Percentiles rank a stretch among this genome's conserved stretches.
phyloP scores from a whole-genome alignment of 192 early-diverging fungal species.

The Umbelopsis vinacea region DNA sequence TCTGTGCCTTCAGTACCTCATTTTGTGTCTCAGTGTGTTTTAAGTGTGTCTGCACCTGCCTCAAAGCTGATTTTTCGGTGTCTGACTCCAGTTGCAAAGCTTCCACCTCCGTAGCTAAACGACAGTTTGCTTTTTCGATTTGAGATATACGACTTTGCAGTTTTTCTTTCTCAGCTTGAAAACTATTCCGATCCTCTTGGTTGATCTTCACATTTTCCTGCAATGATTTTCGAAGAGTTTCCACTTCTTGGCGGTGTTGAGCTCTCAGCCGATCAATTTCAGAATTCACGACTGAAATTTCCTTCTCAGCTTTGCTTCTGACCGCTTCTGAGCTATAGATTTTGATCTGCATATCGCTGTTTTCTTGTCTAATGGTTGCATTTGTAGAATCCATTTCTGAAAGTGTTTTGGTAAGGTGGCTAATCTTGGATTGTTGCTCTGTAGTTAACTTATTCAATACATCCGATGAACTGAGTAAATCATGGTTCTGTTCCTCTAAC shows the following conservation, averaged over 20 bases:
- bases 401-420: not conserved
- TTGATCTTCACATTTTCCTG: not conserved
- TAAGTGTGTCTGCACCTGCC: not conserved
- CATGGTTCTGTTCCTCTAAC: not conserved
- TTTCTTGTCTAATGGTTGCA: not conserved
- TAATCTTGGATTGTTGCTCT: not conserved
- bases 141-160: not conserved
- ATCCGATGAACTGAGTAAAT: not conserved
- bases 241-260: conserved; percentile 6
- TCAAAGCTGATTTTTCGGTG: not conserved
- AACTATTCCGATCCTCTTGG: not conserved
- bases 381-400: not conserved
- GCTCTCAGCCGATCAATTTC: not conserved
- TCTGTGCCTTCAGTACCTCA: not conserved
- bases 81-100: not conserved
- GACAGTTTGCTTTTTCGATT: not conserved
- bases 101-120: not conserved
- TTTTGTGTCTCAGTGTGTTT: not conserved
- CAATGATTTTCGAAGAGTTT: not conserved
- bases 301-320: not conserved
- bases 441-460: not conserved
- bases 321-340: not conserved
- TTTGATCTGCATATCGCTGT: not conserved
- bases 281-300: conserved; percentile 7
- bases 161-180: not conserved